phyloP scores from a whole-genome alignment of 148 eudicot genomes.

The Cornus controversa region DNA sequence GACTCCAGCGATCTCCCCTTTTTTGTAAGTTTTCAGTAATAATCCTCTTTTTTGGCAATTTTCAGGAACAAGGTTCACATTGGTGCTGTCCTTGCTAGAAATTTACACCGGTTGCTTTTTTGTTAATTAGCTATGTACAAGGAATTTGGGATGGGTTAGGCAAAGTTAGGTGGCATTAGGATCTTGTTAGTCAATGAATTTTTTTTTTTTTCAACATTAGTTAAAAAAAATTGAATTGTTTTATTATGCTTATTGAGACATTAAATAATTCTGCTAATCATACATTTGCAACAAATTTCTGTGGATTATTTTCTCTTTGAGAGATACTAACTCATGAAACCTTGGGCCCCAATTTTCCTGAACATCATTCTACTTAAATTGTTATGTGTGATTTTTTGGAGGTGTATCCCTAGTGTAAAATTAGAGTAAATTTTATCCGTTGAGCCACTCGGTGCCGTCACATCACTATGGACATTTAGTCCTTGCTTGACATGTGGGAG shows the following conservation, averaged over 20 bases:
- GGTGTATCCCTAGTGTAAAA: no score
- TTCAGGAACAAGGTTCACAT: background rate
- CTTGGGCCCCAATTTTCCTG: no score
- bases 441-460: background rate
- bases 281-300: no score
- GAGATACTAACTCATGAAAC: no score
- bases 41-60: background rate
- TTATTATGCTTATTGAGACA: no score
- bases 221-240: no score
- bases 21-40: constrained; percentile 52
- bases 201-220: no score
- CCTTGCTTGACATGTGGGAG: background rate
- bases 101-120: background rate
- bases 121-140: background rate
- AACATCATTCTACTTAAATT: no score
- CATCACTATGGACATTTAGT: background rate
- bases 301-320: no score
- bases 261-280: no score
- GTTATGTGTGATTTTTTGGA: no score
- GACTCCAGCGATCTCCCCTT: constrained; percentile 87
- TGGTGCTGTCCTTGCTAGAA: background rate
- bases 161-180: background rate
- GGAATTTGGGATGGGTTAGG: background rate
- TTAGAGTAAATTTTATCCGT: no score
- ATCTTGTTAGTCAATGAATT: background rate